These are phyloP conservation scores for Juglanconis sp. DNA, from an alignment of 2,329 filamentous ascomycete species.

Conservation along the genomic window DNA sequence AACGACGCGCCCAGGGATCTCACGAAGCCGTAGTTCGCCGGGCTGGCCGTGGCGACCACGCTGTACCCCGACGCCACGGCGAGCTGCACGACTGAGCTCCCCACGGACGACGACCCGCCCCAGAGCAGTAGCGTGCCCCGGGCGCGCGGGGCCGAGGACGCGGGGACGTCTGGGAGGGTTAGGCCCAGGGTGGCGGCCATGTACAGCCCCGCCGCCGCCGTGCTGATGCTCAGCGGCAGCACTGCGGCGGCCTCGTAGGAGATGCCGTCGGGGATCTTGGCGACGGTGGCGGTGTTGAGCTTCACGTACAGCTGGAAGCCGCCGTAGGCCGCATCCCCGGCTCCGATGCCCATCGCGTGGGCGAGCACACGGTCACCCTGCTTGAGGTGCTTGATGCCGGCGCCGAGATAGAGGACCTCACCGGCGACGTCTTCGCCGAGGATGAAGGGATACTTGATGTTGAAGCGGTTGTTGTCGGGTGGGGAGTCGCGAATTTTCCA, in stretches of 20 bases:
- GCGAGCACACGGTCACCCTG: slow-evolving; percentile 32
- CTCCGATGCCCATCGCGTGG: slow-evolving; percentile 21
- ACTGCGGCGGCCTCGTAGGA: slow-evolving; percentile 24
- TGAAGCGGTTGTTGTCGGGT: slow-evolving; percentile 23
- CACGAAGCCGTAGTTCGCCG: slow-evolving; percentile 10
- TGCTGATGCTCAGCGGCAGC: slow-evolving; percentile 26
- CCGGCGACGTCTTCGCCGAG: slow-evolving; percentile 32
- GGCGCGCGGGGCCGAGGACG: not conserved
- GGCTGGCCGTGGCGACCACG: slow-evolving; percentile 14
- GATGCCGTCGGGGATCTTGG: slow-evolving; percentile 22
- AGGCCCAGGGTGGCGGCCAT: slow-evolving; percentile 21
- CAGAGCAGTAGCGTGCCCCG: slow-evolving; percentile 37
- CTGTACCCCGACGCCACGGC: slow-evolving; percentile 19
- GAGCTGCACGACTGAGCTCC: slow-evolving; percentile 41
- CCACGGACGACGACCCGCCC: slow-evolving; percentile 44
- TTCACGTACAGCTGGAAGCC: slow-evolving; percentile 27
- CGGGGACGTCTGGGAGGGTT: slow-evolving; percentile 15
- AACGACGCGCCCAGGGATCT: slow-evolving; percentile 8
- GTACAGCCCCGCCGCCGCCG: slow-evolving; percentile 26
- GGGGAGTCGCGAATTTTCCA: slow-evolving; percentile 25
- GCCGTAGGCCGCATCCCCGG: slow-evolving; percentile 17
- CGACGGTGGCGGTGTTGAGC: slow-evolving; percentile 19
- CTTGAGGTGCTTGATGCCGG: slow-evolving; percentile 25
- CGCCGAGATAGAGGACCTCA: slow-evolving; percentile 29
- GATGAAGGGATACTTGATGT: slow-evolving; percentile 30